A percentile compares a stretch with the other conserved stretches of the same genome.
phyloP scores from a whole-genome alignment of 495 filamentous ascomycete species.

The Astrocystis sublimbata region DNA sequence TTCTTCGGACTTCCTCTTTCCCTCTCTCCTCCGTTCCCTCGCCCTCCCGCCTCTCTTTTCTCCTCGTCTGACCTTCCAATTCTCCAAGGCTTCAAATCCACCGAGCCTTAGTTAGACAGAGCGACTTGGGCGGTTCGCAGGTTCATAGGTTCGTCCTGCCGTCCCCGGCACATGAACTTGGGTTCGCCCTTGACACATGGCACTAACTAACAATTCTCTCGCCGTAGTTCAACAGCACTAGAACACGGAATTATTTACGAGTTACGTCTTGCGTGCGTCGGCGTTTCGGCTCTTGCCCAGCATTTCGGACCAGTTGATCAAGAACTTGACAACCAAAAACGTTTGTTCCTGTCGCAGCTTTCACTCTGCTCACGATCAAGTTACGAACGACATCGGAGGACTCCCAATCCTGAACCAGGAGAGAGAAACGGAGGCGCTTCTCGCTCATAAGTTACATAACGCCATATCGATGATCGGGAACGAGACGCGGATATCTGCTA shows the following conservation, averaged over 20 bases:
- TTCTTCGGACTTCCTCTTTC: slow-evolving; percentile 36
- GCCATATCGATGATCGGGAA: background rate
- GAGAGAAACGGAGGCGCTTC: background rate
- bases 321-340: too few relatives aligned
- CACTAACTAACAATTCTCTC: background rate
- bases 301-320: slow-evolving; percentile 3
- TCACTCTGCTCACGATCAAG: too few relatives aligned
- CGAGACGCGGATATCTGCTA: slow-evolving; percentile 7
- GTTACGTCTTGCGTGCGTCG: background rate
- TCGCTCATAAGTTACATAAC: background rate
- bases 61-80: slow-evolving; percentile 40
- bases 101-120: slow-evolving; percentile 35
- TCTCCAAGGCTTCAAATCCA: slow-evolving; percentile 30
- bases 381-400: slow-evolving; percentile 7
- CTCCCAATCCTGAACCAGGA: background rate
- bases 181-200: too few relatives aligned
- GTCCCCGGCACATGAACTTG: background rate
- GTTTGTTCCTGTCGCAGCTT: too few relatives aligned
- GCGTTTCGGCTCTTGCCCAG: background rate
- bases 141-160: background rate
- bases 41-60: slow-evolving; percentile 31
- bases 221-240: background rate
- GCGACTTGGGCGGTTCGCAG: background rate
- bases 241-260: background rate
- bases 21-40: slow-evolving; percentile 32